Base-by-base conservation (phyloP, 1,284 basidiomycete species). In the Salmacisia buchloeana region DNA sequence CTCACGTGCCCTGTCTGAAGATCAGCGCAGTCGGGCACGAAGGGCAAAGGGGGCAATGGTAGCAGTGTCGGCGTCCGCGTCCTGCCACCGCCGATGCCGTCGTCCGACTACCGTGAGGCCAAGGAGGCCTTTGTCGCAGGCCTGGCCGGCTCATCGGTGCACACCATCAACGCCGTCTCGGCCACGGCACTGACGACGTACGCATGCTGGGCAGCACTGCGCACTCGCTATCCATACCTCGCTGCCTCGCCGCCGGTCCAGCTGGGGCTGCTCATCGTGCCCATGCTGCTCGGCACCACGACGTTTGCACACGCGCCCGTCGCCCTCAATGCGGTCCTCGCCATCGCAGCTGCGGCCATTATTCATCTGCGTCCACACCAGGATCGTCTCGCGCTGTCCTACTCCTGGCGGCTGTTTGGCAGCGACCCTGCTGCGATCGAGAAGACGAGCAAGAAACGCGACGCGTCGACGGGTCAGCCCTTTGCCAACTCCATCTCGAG, bases 81-180 rank as follows among this genome's bases (percentile, higher is more conserved):
- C n/a, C n/a, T n/a, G n/a, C n/a, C n/a, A n/a, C n/a, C n/a, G n/a
- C n/a, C n/a, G n/a, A n/a, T n/a, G n/a, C n/a, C n/a, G n/a, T n/a
- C n/a, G n/a, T n/a, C n/a, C n/a, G n/a, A n/a, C 23, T 96, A 96
- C 84, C 94, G 92, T 81, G 70, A 83, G 18, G 86, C 85, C 27
- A 97, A 97, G 81, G 90, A 94, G 82, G 87, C 86, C 0, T 97
- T 93, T 75, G 89, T 94, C 54, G 88, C 91, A 18, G 87, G 88
- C 49, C 86, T 86, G 80, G 85, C 85, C 2, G 94, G 94, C 1
- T 89, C 89, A 0, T 86, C 87, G 3, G 83, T 96, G 10, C 81
- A 81, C 2, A 87, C 89, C 74, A 83, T 96, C 74, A 92, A 93
- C 77, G 70, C 85, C 46, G 82, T 94, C 35, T 90, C 87, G 25